phyloP scores from a whole-genome alignment of 345 rosid genomes.

The Isatis tinctoria region DNA sequence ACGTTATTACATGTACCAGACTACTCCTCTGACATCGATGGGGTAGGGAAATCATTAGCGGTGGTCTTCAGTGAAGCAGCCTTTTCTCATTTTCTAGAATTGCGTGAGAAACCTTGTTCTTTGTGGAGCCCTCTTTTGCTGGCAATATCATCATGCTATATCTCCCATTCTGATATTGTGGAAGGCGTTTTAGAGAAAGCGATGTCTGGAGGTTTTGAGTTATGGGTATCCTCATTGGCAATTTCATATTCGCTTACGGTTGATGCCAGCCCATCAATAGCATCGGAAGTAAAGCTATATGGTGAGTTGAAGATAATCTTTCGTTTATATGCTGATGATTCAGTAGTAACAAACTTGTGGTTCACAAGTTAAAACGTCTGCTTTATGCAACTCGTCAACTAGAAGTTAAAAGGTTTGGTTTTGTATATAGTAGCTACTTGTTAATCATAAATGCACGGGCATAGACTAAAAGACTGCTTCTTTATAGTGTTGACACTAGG shows the following conservation, averaged over 20 bases:
- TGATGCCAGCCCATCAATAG: slow-evolving; percentile 40
- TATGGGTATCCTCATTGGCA: slow-evolving; percentile 69
- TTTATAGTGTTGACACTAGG: slow-evolving; percentile 58
- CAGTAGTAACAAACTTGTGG: neutral
- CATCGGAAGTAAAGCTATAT: slow-evolving; percentile 59
- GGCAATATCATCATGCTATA: slow-evolving; percentile 74
- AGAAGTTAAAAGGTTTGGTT: neutral
- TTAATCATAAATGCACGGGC: neutral
- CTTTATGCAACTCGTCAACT: neutral
- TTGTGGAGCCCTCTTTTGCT: slow-evolving; percentile 75
- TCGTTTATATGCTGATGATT: neutral
- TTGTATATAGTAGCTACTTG: neutral
- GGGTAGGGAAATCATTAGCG: slow-evolving; percentile 49
- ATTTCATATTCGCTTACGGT: slow-evolving; percentile 38
- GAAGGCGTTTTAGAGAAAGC: slow-evolving; percentile 52
- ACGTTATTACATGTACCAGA: slow-evolving; percentile 58
- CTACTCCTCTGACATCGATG: slow-evolving; percentile 53
- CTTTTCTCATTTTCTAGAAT: slow-evolving; percentile 55
- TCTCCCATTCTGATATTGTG: slow-evolving; percentile 51
- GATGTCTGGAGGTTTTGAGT: slow-evolving; percentile 49
- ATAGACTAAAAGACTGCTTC: slow-evolving; percentile 13
- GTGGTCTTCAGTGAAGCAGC: slow-evolving; percentile 56
- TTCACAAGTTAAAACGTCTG: neutral
- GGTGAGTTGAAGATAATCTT: slow-evolving; percentile 38
- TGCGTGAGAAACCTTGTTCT: slow-evolving; percentile 56